Evolutionary conservation across 148 eudicot genomes (phyloP), one percentile per base, ranked within the genome.

Genomic region (Nepenthes gracilis): DNA sequence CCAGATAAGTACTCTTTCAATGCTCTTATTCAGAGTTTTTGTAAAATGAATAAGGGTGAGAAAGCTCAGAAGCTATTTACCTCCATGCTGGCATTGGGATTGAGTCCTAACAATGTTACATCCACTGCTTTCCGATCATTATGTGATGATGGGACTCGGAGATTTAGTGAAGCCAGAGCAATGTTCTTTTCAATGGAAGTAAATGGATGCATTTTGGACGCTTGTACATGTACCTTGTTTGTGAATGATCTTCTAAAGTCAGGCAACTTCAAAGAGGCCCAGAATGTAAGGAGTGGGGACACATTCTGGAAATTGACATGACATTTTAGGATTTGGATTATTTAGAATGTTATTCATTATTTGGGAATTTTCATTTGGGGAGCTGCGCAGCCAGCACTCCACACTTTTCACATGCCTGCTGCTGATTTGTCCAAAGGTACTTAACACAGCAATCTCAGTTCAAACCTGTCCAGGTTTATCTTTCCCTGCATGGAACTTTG

Each of bases 1-100:
- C 95, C 96, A 38, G 96, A 93, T 82, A 60, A 72, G 43, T 76
- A 82, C 71, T 82, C 98, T 33, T 93, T 93, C 68, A 88, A 84
- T 79, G 75, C 89, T 68, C 75, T 93, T 54, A 86, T 93, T 54
- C 88, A 79, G 63, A 79, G 80, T 68, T 84, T 74, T 62, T 88
- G 96, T 72, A 84, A 66, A 75, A 71, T 77, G 63, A 78, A 79
- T 71, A 76, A 81, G 70, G 64, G 82, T 67, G 91, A 79, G 57
- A 73, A 81, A 73, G 98, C 96, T 36, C 85, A 75, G 12, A 82
- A 76, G 71, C 74, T 88, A 60, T 80, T 86, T 43, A 67, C 68
- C 36, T 88, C 89, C 64, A 88, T 93, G 96, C 60, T 84, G 65
- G 69, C 80, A 32, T 69, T 82, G 62, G 85, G 77, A 48, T 59